These are phyloP conservation scores for Cladobotryum mycophilum DNA, from an alignment of 2,329 filamentous ascomycete species.

Conservation along the genomic window DNA sequence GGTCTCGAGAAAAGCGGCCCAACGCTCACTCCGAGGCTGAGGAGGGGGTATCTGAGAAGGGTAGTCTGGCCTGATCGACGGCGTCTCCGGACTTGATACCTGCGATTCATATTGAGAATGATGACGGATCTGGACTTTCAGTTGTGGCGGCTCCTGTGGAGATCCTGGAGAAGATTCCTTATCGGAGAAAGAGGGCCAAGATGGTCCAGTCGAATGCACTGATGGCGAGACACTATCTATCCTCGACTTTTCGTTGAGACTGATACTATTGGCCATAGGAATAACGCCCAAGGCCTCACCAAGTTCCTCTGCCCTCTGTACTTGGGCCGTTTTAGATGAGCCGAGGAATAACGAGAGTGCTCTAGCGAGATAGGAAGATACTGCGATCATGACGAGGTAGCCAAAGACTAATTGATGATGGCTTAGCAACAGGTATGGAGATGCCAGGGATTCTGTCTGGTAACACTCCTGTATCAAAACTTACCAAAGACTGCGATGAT, in stretches of 20 bases:
- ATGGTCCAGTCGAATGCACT: not conserved
- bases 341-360: slow-evolving; percentile 42
- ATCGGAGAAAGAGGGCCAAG: not conserved
- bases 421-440: too few relatives aligned
- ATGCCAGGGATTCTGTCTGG: too few relatives aligned
- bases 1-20: too few relatives aligned
- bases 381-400: slow-evolving; percentile 43
- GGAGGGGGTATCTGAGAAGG: too few relatives aligned
- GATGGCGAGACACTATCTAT: not conserved
- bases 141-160: too few relatives aligned
- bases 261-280: slow-evolving; percentile 28
- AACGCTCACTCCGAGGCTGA: too few relatives aligned
- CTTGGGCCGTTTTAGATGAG: slow-evolving; percentile 39
- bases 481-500: slow-evolving; percentile 54
- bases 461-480: slow-evolving; percentile 13
- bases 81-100: too few relatives aligned
- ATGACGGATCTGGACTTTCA: too few relatives aligned
- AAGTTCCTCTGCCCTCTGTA: slow-evolving; percentile 45
- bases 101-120: too few relatives aligned
- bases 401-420: slow-evolving; percentile 40
- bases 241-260: not conserved
- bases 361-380: slow-evolving; percentile 18
- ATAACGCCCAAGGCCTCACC: slow-evolving; percentile 35
- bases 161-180: too few relatives aligned
- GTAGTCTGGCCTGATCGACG: too few relatives aligned